Conservation (phyloP, 2,329 filamentous ascomycete genomes). For the Paecilomyces dactylethromorphus region DNA sequence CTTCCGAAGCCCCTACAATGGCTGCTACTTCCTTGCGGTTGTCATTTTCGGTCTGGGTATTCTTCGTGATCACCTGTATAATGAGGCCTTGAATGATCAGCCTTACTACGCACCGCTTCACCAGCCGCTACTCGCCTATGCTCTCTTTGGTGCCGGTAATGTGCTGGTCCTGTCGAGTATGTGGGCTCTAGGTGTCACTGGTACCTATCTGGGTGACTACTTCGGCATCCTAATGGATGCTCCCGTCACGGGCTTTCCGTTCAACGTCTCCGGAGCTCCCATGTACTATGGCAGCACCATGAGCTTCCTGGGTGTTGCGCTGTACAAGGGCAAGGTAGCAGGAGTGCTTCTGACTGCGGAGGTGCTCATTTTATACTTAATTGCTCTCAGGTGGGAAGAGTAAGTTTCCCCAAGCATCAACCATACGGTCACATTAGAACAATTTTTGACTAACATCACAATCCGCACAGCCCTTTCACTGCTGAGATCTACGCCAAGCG, state of each 20-base stretch:
- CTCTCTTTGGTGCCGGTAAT: conserved; percentile 70
- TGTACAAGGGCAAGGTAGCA: conserved; percentile 81
- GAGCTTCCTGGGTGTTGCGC: conserved; percentile 81
- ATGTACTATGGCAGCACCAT: conserved; percentile 96
- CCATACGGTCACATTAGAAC: not conserved
- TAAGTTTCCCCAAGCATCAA: conserved; percentile 26
- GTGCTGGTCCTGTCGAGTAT: conserved; percentile 81
- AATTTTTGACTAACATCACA: not conserved
- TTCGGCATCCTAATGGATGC: conserved; percentile 97
- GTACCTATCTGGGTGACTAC: conserved; percentile 96
- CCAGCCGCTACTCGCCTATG: conserved; percentile 59
- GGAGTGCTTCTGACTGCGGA: conserved; percentile 69
- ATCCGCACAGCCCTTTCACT: conserved; percentile 66
- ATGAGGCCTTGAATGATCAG: conserved; percentile 68
- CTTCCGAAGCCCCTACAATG: conserved; percentile 70
- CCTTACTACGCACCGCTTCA: conserved; percentile 70
- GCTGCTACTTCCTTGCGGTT: conserved; percentile 82
- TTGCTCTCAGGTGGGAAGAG: conserved; percentile 83
- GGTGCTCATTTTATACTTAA: conserved; percentile 70
- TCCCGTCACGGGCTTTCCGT: conserved; percentile 91
- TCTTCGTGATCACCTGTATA: conserved; percentile 80
- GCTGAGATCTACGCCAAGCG: conserved; percentile 82
- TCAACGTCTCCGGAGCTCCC: conserved; percentile 81
- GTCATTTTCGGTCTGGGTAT: conserved; percentile 91
- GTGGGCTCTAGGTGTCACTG: conserved; percentile 86